Base-by-base conservation (phyloP, 495 filamentous ascomycete genomes). In the Neurospora sp. region DNA sequence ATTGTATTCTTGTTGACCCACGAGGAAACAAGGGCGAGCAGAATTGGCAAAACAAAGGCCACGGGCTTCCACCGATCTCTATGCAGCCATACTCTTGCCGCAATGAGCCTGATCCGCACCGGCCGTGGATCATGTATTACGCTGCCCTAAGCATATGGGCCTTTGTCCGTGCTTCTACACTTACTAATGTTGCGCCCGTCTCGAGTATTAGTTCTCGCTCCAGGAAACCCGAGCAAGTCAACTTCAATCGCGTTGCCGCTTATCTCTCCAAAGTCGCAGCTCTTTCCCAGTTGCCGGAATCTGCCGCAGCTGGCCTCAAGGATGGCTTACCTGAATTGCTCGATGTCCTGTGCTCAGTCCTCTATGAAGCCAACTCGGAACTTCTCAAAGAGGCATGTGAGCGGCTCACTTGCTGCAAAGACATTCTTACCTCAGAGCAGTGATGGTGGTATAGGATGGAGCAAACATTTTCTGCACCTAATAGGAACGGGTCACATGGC, bases 51-150 rank as follows among this genome's bases (percentile, higher is more conserved):
- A 66, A 76, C 59, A 27, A 70, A 22, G 69, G 74, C 10, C 70
- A 79, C 37, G 79, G 73, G 42, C 73, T 80, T 7, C 81, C 81
- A 6, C 80, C 80, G 0, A 80, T 82, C 40, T 75, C 81, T 48
- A 74, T 78, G 9, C 76, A 80, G 40, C 69, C 76, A 35, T 98
- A 98, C 79, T 92, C 89, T 0, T 94, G 94, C 6, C 89, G 93
- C 9, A 92, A 93, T 73, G 96, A 99, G 78, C 90, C 90, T 66
- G 88, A 98, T 53, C 89, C 97, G 27, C 96, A 98, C 77, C 89
- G 96, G 37, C 94, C 96, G 2, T 99, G 96, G 96, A 93, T 98
- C 42, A 88, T 99, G 81, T 99, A 97, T 80, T 96, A 95, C 71
- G 93, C 96, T 0, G 90, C 91, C 1, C 83, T 98, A 73, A 92